Percentiles rank a stretch among this genome's conserved stretches.
These are phyloP conservation scores for Solanum pinnatisectum DNA, from an alignment of 257 asterid species.

Conservation along the genomic window DNA sequence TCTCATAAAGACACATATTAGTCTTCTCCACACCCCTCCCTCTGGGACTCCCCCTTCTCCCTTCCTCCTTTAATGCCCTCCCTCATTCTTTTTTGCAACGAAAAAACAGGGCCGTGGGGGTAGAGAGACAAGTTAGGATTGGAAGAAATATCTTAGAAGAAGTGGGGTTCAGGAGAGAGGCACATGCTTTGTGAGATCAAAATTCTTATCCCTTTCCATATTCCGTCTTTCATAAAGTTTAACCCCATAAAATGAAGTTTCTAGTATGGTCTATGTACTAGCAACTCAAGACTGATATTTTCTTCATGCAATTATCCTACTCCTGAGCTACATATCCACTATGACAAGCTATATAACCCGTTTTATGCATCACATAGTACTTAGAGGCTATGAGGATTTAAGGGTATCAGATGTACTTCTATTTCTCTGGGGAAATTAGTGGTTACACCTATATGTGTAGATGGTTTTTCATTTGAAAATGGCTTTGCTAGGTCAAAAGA, in stretches of 20 bases:
- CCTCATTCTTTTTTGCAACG: neutral
- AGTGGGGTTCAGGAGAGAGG: neutral
- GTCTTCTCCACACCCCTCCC: neutral
- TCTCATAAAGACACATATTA: neutral
- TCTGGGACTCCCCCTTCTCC: neutral
- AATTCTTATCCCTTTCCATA: neutral
- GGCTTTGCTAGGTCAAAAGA: neutral
- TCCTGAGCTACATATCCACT: neutral
- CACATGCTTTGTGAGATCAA: neutral
- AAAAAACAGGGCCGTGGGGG: neutral
- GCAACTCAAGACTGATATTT: neutral
- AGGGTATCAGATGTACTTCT: neutral
- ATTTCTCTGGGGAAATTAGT: neutral
- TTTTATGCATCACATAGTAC: neutral
- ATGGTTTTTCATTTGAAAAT: neutral
- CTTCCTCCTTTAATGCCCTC: neutral
- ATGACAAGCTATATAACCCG: neutral
- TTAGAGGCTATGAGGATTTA: neutral
- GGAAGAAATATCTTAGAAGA: neutral
- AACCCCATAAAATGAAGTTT: neutral
- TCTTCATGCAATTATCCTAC: neutral
- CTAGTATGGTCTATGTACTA: neutral
- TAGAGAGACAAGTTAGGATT: neutral
- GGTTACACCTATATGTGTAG: neutral
- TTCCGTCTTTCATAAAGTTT: neutral